Evolutionary conservation across 2,329 filamentous ascomycete species (phyloP).

Genomic region (Trichoderma arundinaceum): DNA sequence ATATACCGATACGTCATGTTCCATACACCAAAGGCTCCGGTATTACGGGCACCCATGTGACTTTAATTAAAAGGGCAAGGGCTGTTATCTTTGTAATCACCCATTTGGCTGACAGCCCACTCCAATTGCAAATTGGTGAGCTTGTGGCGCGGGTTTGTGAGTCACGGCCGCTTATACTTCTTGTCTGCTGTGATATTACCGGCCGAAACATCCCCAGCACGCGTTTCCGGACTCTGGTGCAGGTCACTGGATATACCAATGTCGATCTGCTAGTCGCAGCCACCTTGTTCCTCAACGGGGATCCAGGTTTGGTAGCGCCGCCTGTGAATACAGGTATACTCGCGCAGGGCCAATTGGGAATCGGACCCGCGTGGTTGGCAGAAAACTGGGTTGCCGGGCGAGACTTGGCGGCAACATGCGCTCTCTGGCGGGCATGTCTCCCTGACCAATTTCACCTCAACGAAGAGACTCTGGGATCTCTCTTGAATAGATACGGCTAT

Average conservation of each 20-base stretch:
- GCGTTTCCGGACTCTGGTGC: slow-evolving; percentile 59
- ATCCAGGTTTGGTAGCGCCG: slow-evolving; percentile 22
- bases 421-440: slow-evolving; percentile 56
- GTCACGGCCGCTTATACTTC: slow-evolving; percentile 56
- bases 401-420: slow-evolving; percentile 50
- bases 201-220: slow-evolving; percentile 48
- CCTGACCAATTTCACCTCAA: slow-evolving; percentile 52
- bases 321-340: slow-evolving; percentile 31
- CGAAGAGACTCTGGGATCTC: slow-evolving; percentile 48
- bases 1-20: slow-evolving; percentile 67
- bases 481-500: slow-evolving; percentile 62
- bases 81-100: slow-evolving; percentile 67
- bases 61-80: slow-evolving; percentile 65
- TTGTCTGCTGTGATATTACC: slow-evolving; percentile 56
- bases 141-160: slow-evolving; percentile 52
- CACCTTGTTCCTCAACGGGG: slow-evolving; percentile 56
- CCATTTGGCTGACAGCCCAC: slow-evolving; percentile 54
- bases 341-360: not conserved
- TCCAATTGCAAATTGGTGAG: slow-evolving; percentile 59
- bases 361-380: slow-evolving; percentile 48
- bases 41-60: slow-evolving; percentile 67
- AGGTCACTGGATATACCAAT: slow-evolving; percentile 55
- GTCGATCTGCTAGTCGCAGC: slow-evolving; percentile 57
- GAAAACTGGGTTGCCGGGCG: slow-evolving; percentile 48
- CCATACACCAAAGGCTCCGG: slow-evolving; percentile 70